Conservation (phyloP, 805 yeast genomes). For the Wickerhamiella siamensis region DNA sequence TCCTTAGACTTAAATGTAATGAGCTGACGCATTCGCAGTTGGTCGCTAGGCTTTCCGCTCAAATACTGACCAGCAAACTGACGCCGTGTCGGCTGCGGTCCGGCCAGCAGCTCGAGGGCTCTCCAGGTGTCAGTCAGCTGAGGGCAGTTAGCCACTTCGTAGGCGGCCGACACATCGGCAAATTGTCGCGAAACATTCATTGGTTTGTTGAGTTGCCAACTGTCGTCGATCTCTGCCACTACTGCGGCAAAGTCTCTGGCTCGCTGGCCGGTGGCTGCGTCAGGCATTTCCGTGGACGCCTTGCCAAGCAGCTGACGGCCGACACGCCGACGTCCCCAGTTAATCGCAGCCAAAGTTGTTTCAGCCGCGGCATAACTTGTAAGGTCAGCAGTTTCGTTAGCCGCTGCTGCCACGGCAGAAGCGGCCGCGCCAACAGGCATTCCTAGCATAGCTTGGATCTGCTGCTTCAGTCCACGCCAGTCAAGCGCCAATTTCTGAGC, state of each 20-base stretch:
- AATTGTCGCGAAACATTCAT: not conserved
- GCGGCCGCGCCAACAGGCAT: conserved; percentile 23
- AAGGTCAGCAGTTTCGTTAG: conserved; percentile 20
- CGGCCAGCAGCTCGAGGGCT: conserved; percentile 10
- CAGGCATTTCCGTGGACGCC: conserved; percentile 20
- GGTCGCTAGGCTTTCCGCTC: conserved; percentile 19
- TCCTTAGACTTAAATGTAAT: conserved; percentile 42
- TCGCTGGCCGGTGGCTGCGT: conserved; percentile 7
- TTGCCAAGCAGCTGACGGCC: conserved; percentile 27
- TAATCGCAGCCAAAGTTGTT: conserved; percentile 3
- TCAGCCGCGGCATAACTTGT: conserved; percentile 22
- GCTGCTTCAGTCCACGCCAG: conserved; percentile 69
- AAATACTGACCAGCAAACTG: conserved; percentile 21
- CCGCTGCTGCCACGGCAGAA: conserved; percentile 2
- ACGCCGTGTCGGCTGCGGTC: conserved; percentile 18
- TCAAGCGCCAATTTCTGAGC: conserved; percentile 60
- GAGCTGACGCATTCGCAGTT: conserved; percentile 25
- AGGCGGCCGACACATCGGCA: not conserved
- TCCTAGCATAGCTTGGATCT: conserved; percentile 60
- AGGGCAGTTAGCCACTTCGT: conserved; percentile 2
- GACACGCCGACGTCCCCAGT: conserved; percentile 24
- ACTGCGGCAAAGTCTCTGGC: conserved; percentile 3
- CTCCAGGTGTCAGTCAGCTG: conserved; percentile 12
- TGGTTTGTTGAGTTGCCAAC: conserved; percentile 3
- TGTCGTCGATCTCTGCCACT: not conserved